Base-by-base conservation (phyloP, 352 stramenopile genomes). In the Pythium chondricola region DNA sequence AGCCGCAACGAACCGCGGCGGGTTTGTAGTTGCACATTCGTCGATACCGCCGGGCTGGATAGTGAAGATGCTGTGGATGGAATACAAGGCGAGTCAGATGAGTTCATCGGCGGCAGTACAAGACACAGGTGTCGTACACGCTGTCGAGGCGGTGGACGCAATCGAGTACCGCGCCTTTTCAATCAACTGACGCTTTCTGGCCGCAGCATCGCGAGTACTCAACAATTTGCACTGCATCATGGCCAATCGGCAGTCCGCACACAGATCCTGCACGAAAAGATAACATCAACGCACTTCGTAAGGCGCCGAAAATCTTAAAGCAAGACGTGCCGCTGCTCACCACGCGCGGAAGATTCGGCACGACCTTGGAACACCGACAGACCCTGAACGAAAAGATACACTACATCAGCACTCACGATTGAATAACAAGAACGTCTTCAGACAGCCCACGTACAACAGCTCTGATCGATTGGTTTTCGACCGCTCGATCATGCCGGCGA, bases 141-240 rank as follows among this genome's bases (percentile, higher is more conserved):
- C n/a, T 3, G 50, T 52, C 2, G 56, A 50, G 8, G 44, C 18
- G 29, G 43, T 48, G 2, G 56, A 64, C 2, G 56, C 43, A 8
- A 16, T 6, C 3, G 45, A 54, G 32, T 43, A 29, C 30, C 47
- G 38, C 14, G 38, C n/a, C 22, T 54, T 49, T 4, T 49, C 45
- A 6, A 36, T 10, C 10, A 56, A 24, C 1, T 29, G 22, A 10
- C 32, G 40, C n/a, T 44, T 52, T 16, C 54, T 41, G 18, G 35
- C n/a, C 16, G 48, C 24, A 3, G 43, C 50, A 7, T 65, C 48
- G 27, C 48, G 42, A 18, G 80, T 20, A 2, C 71, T 44, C 2
- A 85, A 52, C 1, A 85, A 46, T 46, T 85, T 85, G 29, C 57
- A 70, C 8, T 58, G 55, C 6, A 64, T 66, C 74, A 85, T 83